Evolutionary conservation across 306 rosid species (phyloP).

Genomic region (Bauhinia variegata): DNA sequence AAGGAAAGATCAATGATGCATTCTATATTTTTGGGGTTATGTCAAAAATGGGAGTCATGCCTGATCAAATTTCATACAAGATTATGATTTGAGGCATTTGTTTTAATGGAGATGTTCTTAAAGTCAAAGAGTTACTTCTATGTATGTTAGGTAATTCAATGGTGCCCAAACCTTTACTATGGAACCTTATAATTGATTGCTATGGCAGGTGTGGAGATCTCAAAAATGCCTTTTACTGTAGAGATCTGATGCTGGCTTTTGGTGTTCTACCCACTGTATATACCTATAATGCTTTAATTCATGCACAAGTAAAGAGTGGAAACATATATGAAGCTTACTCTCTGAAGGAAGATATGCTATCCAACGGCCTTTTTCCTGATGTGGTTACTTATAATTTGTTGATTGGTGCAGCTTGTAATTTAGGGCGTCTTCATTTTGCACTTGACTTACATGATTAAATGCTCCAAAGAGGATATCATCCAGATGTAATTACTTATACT

Average conservation of each 20-base stretch:
- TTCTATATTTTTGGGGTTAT: conserved; percentile 60
- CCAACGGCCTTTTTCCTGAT: conserved; percentile 62
- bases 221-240: conserved; percentile 51
- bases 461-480: conserved; percentile 56
- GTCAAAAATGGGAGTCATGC: conserved; percentile 76
- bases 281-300: conserved; percentile 82
- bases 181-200: conserved; percentile 72
- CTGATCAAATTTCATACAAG: conserved; percentile 66
- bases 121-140: conserved; percentile 60
- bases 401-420: conserved; percentile 67
- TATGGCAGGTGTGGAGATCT: conserved; percentile 69
- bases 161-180: conserved; percentile 63
- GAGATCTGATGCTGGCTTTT: conserved; percentile 65
- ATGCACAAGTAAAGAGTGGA: conserved; percentile 65
- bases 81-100: conserved; percentile 73
- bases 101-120: conserved; percentile 53
- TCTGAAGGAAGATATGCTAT: conserved; percentile 71
- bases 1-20: conserved; percentile 64
- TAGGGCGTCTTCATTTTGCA: conserved; percentile 47
- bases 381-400: conserved; percentile 80
- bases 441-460: conserved; percentile 57
- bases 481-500: conserved; percentile 74
- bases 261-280: conserved; percentile 71
- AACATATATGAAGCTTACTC: conserved; percentile 52
- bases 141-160: conserved; percentile 56